phyloP scores from a whole-genome alignment of 257 asterid species.

The Anisodus acutangulus region DNA sequence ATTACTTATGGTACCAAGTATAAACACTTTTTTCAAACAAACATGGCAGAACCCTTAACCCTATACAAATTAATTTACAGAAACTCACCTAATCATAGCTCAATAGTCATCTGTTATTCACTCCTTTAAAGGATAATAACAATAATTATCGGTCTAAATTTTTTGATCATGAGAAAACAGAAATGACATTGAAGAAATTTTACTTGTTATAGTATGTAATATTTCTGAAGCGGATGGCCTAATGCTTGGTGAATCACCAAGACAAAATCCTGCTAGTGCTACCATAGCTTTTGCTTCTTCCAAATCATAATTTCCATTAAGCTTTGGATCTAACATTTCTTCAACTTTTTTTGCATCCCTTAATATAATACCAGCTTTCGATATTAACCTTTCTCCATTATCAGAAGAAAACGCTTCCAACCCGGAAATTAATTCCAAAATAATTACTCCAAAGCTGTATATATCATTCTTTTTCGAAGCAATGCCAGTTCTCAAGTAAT shows the following conservation, averaged over 20 bases:
- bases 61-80: constrained; percentile 29
- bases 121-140: neutral
- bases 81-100: neutral
- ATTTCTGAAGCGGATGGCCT: constrained; percentile 67
- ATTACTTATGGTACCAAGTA: neutral
- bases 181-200: constrained; percentile 35
- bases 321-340: constrained; percentile 63
- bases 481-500: constrained; percentile 66
- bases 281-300: constrained; percentile 63
- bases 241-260: constrained; percentile 50
- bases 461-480: constrained; percentile 71
- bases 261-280: constrained; percentile 54
- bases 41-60: neutral
- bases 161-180: neutral
- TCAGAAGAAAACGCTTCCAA: constrained; percentile 51
- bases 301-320: constrained; percentile 43
- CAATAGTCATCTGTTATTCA: neutral
- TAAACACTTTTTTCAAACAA: neutral
- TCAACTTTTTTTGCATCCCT: constrained; percentile 46
- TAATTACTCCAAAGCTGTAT: constrained; percentile 65
- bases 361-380: constrained; percentile 45
- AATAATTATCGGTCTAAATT: neutral
- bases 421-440: constrained; percentile 74
- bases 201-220: constrained; percentile 40
- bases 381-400: constrained; percentile 47